Evolutionary conservation across 306 rosid species (phyloP), one percentile per base, ranked within the genome.

Genomic region (Acmispon strigosus): DNA sequence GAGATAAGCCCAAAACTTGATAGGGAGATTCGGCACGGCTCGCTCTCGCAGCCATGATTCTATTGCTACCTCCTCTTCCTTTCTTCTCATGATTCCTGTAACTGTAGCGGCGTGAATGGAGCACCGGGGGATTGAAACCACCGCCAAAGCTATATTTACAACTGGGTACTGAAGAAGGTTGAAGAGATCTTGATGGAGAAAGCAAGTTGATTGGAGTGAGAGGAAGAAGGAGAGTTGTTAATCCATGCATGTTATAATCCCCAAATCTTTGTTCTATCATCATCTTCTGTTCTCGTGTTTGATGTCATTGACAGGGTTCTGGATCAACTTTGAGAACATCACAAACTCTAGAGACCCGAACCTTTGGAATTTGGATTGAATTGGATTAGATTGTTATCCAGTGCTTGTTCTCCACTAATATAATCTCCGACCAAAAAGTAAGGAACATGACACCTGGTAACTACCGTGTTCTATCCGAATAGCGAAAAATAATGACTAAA

Each of bases 21-120:
- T 89, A 94, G 0, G 99, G 97, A 29, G 99, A 87, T 72, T 87
- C 97, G 5, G 96, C 77, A 5, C 86, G 72, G 54, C 76, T 84
- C 17, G 87, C 89, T 62, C 72, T 86, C 22, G 80, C 66, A 20
- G 45, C 24, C 12, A 59, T 37, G 1, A 16, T 37, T 16, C 57
- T 69, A 18, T 56, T 60, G 44, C 34, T n/a, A 1, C 78, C 24
- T 47, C 86, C 42, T 70, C 78, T 17, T 48, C 32, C 45, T 43
- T 57, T 70, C 22, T 55, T 58, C 45, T 62, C 75, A 18, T 68
- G 74, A 1, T 68, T 79, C 70, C 15, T 15, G 36, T 11, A 41
- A 19, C 70, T 76, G 76, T 47, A 62, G 41, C 56, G 41, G 0
- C 64, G 63, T 10, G 62, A n/a, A 32, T 76, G 55, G 9, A 69